phyloP scores from a whole-genome alignment of 2,329 filamentous ascomycete species.

The Biscogniauxia mediterranea region DNA sequence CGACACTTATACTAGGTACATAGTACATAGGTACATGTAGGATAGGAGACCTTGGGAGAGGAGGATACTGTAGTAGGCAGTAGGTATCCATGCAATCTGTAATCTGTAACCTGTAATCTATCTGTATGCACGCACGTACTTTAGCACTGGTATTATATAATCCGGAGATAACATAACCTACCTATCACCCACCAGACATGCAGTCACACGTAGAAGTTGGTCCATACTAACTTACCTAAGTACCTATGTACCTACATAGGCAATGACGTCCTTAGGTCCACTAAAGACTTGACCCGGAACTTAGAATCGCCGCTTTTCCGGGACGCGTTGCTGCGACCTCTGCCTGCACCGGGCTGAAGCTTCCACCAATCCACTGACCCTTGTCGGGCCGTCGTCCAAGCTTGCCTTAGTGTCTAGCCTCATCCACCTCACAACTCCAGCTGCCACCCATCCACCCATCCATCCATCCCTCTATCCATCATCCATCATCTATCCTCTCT shows the following conservation, averaged over 20 bases:
- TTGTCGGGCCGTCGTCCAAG: neutral
- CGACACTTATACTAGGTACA: neutral
- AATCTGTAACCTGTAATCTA: too few relatives aligned
- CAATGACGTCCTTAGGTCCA: neutral
- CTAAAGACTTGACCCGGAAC: constrained; percentile 15
- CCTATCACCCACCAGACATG: neutral
- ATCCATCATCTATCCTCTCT: neutral
- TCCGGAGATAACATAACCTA: neutral
- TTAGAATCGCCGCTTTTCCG: constrained; percentile 24
- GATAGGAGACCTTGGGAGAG: too few relatives aligned
- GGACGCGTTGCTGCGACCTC: constrained; percentile 25
- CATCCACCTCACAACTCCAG: constrained; percentile 4
- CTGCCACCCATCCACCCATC: neutral
- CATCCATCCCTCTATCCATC: neutral
- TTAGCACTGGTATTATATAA: neutral
- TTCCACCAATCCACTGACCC: neutral
- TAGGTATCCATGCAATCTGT: neutral
- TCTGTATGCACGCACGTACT: neutral
- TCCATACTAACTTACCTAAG: too few relatives aligned
- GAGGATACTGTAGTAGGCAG: neutral
- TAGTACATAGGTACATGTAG: too few relatives aligned
- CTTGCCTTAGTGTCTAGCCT: constrained; percentile 9
- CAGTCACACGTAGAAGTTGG: too few relatives aligned
- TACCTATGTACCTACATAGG: too few relatives aligned
- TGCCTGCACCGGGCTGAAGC: constrained; percentile 17